Evolutionary conservation across 1,139 yeast genomes (phyloP).

Genomic region (Blastobotrys illinoisensis): DNA sequence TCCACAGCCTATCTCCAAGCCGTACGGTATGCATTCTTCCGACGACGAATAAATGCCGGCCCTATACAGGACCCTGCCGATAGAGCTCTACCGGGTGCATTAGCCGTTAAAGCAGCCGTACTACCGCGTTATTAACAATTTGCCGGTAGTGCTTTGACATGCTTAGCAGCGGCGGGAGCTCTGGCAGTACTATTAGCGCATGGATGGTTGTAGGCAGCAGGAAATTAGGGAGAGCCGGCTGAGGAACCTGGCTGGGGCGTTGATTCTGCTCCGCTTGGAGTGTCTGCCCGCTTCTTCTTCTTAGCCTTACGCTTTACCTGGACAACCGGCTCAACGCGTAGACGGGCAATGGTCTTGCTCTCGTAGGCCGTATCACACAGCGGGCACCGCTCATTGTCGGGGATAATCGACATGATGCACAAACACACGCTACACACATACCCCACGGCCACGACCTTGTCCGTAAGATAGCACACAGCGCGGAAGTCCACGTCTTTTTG

Average conservation of each 20-base stretch:
- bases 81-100: too few species aligned
- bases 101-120: too few species aligned
- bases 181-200: too few species aligned
- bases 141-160: too few species aligned
- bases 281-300: constrained; percentile 25
- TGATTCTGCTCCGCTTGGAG: constrained; percentile 7
- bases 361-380: constrained; percentile 63
- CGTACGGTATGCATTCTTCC: not conserved
- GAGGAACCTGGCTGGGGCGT: not conserved
- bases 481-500: constrained; percentile 85
- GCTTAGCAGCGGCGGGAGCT: too few species aligned
- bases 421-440: constrained; percentile 94
- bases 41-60: constrained; percentile 7
- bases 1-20: not conserved
- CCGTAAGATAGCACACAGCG: constrained; percentile 90
- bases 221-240: not conserved
- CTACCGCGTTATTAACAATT: too few species aligned
- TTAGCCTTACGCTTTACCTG: constrained; percentile 40
- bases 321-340: constrained; percentile 53
- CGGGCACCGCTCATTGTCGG: constrained; percentile 51
- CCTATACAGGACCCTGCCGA: too few species aligned
- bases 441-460: constrained; percentile 85
- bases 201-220: too few species aligned
- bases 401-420: constrained; percentile 52
- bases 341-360: constrained; percentile 49